Conservation (phyloP, 345 rosid genomes). For the Cardamine resedifolia region DNA sequence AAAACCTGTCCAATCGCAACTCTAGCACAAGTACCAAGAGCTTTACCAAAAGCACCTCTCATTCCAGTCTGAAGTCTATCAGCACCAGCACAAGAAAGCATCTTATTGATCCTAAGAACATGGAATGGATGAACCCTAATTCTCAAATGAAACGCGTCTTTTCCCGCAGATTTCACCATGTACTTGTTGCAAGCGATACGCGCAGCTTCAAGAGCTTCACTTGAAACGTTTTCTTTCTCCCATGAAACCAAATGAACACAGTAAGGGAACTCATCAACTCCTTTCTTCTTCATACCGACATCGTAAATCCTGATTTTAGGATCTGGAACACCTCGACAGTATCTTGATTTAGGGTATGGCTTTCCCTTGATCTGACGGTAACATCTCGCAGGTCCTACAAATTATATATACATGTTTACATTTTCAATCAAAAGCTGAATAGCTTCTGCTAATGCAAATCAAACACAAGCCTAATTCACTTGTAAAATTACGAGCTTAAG, state of each 20-base stretch:
- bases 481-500: background rate
- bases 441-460: background rate
- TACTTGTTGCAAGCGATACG: slow-evolving; percentile 62
- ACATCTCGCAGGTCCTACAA: slow-evolving; percentile 41
- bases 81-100: slow-evolving; percentile 72
- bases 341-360: slow-evolving; percentile 58
- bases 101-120: slow-evolving; percentile 58
- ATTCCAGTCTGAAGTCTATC: slow-evolving; percentile 62
- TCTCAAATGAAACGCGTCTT: slow-evolving; percentile 54
- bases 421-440: background rate
- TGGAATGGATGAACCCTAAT: slow-evolving; percentile 60
- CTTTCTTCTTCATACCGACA: slow-evolving; percentile 63
- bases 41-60: slow-evolving; percentile 63
- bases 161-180: slow-evolving; percentile 57
- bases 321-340: slow-evolving; percentile 57
- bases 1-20: slow-evolving; percentile 57
- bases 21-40: slow-evolving; percentile 54
- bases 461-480: slow-evolving; percentile 6
- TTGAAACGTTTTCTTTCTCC: slow-evolving; percentile 62
- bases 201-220: slow-evolving; percentile 62
- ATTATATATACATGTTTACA: background rate
- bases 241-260: slow-evolving; percentile 58
- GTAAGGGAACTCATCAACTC: slow-evolving; percentile 59
- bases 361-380: slow-evolving; percentile 57
- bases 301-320: slow-evolving; percentile 59